These are phyloP conservation scores for Daldinia decipiens DNA, from an alignment of 495 filamentous ascomycete species.

Conservation along the genomic window DNA sequence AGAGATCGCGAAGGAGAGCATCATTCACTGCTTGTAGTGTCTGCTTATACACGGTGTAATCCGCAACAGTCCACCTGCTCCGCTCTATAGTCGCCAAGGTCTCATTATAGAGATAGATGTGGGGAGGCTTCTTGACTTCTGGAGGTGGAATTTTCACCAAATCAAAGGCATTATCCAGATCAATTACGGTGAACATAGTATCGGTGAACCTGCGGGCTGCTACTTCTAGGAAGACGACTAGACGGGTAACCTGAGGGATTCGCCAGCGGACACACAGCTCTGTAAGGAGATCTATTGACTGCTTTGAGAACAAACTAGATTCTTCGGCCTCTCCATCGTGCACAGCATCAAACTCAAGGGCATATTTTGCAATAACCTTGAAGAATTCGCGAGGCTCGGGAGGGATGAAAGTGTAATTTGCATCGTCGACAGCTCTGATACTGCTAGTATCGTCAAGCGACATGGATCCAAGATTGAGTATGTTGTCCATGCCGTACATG, in stretches of 20 bases:
- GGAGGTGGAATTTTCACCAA: constrained; percentile 76
- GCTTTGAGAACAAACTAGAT: constrained; percentile 77
- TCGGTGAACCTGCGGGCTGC: constrained; percentile 85
- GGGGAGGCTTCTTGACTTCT: constrained; percentile 64
- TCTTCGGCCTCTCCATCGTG: constrained; percentile 60
- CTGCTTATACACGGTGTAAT: constrained; percentile 78
- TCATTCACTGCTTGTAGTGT: constrained; percentile 81
- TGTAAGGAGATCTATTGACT: constrained; percentile 82
- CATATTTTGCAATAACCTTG: constrained; percentile 77
- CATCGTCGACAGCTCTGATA: constrained; percentile 62
- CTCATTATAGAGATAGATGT: constrained; percentile 52
- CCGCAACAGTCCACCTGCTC: constrained; percentile 79
- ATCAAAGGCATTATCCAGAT: constrained; percentile 83
- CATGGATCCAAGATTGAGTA: constrained; percentile 78
- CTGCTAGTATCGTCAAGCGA: constrained; percentile 68
- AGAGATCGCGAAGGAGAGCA: constrained; percentile 85
- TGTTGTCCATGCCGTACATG: constrained; percentile 78
- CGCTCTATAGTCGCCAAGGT: constrained; percentile 57
- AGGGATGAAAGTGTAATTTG: constrained; percentile 85
- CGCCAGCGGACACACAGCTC: constrained; percentile 92
- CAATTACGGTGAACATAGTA: constrained; percentile 81
- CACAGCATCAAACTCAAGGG: constrained; percentile 69
- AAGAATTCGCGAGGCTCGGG: constrained; percentile 84
- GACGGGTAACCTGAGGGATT: constrained; percentile 81
- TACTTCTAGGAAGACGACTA: constrained; percentile 87